These are phyloP conservation scores for Malus hybrid DNA, from an alignment of 331 rosid species.

Conservation along the genomic window DNA sequence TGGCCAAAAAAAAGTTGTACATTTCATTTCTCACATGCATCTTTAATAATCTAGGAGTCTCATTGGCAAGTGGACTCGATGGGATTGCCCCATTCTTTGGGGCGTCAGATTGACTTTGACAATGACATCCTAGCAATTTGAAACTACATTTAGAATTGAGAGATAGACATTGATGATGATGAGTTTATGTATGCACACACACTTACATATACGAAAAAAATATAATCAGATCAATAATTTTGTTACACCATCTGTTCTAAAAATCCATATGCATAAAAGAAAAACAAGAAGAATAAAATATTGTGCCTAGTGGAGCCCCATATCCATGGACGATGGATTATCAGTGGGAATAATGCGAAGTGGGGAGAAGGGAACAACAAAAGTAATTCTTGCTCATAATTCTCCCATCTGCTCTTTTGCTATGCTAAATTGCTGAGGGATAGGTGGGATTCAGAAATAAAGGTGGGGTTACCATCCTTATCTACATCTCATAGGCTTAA, in stretches of 20 bases:
- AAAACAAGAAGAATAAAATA: not conserved
- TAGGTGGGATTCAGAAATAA: too few relatives aligned
- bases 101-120: constrained; percentile 2
- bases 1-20: not conserved
- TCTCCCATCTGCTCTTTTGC: not conserved
- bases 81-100: constrained; percentile 16
- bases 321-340: not conserved
- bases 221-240: too few relatives aligned
- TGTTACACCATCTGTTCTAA: too few relatives aligned
- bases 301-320: not conserved
- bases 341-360: not conserved
- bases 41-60: not conserved
- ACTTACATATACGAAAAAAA: too few relatives aligned
- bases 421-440: not conserved
- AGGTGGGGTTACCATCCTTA: too few relatives aligned
- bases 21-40: not conserved
- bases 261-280: not conserved
- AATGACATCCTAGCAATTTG: not conserved
- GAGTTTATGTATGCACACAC: too few relatives aligned
- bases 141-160: too few relatives aligned
- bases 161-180: too few relatives aligned
- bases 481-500: too few relatives aligned
- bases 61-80: not conserved
- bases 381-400: not conserved
- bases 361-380: not conserved